These are phyloP conservation scores for Fusarium incarnatum DNA, from an alignment of 2,329 filamentous ascomycete genomes.

Conservation along the genomic window DNA sequence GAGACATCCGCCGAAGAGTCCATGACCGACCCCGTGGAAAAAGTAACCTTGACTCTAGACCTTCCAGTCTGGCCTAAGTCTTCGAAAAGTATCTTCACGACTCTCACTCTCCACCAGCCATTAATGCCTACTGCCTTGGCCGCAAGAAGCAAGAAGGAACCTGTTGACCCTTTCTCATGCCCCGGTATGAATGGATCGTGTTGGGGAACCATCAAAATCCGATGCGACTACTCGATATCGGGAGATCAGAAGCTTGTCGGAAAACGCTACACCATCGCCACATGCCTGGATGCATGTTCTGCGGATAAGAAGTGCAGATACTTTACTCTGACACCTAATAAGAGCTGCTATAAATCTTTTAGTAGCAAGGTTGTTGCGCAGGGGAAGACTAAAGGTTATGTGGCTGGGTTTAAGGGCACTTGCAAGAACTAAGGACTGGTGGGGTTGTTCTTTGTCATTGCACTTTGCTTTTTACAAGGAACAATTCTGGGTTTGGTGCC, in stretches of 20 bases:
- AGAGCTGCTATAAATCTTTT: neutral
- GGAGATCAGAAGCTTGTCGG: neutral
- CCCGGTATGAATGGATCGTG: neutral
- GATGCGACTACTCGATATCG: neutral
- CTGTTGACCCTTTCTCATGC: neutral
- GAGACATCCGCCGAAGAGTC: neutral
- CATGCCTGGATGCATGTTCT: neutral
- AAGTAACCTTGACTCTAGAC: neutral
- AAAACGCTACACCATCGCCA: neutral
- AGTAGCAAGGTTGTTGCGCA: neutral
- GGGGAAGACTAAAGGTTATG: neutral
- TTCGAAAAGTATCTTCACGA: neutral
- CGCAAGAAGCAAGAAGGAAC: neutral
- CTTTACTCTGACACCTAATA: neutral
- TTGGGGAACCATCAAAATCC: neutral
- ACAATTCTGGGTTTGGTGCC: neutral
- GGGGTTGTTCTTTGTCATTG: no score
- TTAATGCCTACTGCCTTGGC: neutral
- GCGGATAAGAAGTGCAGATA: neutral
- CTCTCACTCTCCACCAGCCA: neutral
- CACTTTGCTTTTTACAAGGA: neutral
- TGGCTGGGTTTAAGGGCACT: neutral
- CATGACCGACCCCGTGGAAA: neutral
- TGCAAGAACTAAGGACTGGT: neutral
- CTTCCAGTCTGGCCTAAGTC: neutral